Percentiles rank a stretch among this genome's conserved stretches.
Evolutionary conservation across 2,329 filamentous ascomycete species (phyloP).

Genomic region (Aspergillus quadricinctus): DNA sequence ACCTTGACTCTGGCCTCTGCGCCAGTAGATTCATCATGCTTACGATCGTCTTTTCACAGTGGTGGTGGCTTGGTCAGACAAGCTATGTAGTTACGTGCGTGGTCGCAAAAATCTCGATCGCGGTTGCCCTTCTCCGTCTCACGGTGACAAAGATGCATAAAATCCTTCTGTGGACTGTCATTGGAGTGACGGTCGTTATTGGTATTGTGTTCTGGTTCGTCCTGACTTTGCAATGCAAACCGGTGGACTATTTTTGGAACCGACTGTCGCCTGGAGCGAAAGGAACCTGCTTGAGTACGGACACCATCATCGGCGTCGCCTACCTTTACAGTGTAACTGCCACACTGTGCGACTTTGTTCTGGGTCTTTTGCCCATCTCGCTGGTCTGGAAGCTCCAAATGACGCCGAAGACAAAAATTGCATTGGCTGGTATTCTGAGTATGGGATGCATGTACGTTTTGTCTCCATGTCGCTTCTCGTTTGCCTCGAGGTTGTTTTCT

Average conservation of each 20-base stretch:
- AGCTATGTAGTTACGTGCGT: constrained; percentile 49
- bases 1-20: not conserved
- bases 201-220: constrained; percentile 49
- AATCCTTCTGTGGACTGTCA: constrained; percentile 45
- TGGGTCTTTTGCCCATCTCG: constrained; percentile 52
- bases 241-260: constrained; percentile 51
- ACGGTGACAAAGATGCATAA: constrained; percentile 44
- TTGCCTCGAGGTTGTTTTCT: constrained; percentile 15
- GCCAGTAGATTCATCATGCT: not conserved
- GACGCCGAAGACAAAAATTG: constrained; percentile 48
- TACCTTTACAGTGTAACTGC: constrained; percentile 50
- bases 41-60: constrained; percentile 18
- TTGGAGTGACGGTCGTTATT: constrained; percentile 43
- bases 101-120: constrained; percentile 50
- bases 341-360: constrained; percentile 48
- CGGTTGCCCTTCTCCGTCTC: constrained; percentile 52
- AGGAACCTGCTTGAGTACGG: constrained; percentile 39
- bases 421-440: constrained; percentile 50
- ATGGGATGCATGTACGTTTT: constrained; percentile 51
- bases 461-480: constrained; percentile 7
- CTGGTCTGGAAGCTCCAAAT: constrained; percentile 56
- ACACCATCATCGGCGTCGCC: constrained; percentile 49
- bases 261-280: constrained; percentile 15
- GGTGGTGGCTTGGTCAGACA: constrained; percentile 56
- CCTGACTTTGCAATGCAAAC: constrained; percentile 51